Evolutionary conservation across 1,139 yeast genomes (phyloP), one percentile per base, ranked within the genome.

Genomic region (Meyerozyma athensensis): DNA sequence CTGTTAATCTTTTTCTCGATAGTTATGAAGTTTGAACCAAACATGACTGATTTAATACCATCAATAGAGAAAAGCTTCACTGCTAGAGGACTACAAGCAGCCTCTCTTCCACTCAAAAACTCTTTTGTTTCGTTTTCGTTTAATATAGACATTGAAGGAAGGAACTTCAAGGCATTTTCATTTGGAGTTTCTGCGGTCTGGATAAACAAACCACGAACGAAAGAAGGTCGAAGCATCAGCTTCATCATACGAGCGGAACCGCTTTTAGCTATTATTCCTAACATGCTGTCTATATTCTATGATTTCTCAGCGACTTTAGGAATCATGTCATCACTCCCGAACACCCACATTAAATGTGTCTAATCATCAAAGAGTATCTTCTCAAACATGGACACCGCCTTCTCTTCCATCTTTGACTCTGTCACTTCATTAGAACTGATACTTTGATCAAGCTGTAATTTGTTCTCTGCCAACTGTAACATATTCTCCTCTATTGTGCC

Each of bases 401-500:
- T 75, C 43, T 78, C 84, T 45, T 74, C 79, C 36, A 71, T 59
- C 39, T 67, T 68, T 14, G 61, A 53, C 28, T 66, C 74, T 21
- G 56, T 65, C 10, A 49, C 55, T 12, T 74, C 81, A 30, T 70
- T 77, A 13, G 54, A 56, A 59, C 78, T 72, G 45, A 85, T 81
- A 33, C 79, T 74, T 44, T 77, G 75, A 58, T 92, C 99, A 41
- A 92, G 70, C 43, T 90, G 96, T 37, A 92, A 72, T 61, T 92
- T 92, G 50, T 94, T 87, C 53, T 86, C 86, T 0, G 97, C 97
- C 52, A 94, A 63, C 47, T 80, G 81, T 43, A 82, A 71, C 54
- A 92, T 92, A 50, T 84, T 87, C 58, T 92, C 97, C 51, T 92
- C 99, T 30, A 94, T 83, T 1, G 96, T 81, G 39, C 78, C 72